phyloP scores from a whole-genome alignment of 2,329 filamentous ascomycete species.

The Alternaria metachromatica region DNA sequence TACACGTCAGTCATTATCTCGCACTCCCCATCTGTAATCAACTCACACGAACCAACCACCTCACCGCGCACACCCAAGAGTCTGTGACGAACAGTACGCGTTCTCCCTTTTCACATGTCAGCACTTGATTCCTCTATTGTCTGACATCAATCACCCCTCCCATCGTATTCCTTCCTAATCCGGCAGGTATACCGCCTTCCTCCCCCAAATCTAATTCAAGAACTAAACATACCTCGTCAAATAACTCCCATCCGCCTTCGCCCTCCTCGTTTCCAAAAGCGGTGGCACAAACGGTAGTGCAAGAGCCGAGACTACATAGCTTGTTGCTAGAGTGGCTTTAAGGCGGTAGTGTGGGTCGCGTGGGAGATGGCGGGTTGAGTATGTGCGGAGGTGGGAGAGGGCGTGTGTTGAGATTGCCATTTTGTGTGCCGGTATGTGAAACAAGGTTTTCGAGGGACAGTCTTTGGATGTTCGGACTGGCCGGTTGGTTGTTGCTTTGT shows the following conservation, averaged over 20 bases:
- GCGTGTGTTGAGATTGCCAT: constrained; percentile 44
- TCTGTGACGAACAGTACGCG: constrained; percentile 35
- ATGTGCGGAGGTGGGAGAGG: constrained; percentile 42
- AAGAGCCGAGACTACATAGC: constrained; percentile 48
- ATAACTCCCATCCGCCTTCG: constrained; percentile 47
- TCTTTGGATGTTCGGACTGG: too few species aligned
- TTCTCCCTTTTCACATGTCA: constrained; percentile 27
- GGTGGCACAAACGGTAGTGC: constrained; percentile 51
- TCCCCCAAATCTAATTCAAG: too few species aligned
- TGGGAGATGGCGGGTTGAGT: constrained; percentile 41
- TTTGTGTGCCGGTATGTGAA: neutral
- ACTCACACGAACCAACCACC: neutral
- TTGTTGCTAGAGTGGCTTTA: constrained; percentile 46
- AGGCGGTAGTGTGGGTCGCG: constrained; percentile 46
- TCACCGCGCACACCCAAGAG: constrained; percentile 35
- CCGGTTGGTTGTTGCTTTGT: neutral
- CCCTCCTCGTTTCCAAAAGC: constrained; percentile 45
- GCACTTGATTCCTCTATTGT: neutral
- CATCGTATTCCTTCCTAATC: neutral
- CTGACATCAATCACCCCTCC: neutral
- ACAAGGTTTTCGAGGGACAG: too few species aligned
- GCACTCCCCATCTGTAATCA: neutral
- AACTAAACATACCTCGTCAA: constrained; percentile 44
- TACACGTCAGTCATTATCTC: neutral
- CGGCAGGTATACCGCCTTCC: neutral